phyloP scores from a whole-genome alignment of 2,329 filamentous ascomycete species.

The Fusarium sp. region DNA sequence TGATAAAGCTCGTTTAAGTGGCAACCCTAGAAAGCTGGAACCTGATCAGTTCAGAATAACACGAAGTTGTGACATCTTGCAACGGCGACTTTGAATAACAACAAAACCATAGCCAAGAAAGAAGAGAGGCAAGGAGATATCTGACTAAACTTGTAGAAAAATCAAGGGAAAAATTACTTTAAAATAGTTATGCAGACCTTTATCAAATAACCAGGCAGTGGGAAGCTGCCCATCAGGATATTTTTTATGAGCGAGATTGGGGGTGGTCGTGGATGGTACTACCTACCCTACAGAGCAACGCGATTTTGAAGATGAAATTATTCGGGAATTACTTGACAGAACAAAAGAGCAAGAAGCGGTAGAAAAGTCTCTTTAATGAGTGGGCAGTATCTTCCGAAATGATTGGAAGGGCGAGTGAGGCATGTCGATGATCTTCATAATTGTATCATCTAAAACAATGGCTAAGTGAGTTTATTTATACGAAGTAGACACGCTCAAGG shows the following conservation, averaged over 20 bases:
- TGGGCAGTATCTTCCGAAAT: not conserved
- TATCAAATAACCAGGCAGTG: not conserved
- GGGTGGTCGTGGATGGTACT: not conserved
- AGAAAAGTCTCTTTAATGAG: not conserved
- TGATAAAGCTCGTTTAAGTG: too few relatives aligned
- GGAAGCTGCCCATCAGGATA: not conserved
- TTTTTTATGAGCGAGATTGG: not conserved
- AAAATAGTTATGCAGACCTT: too few relatives aligned
- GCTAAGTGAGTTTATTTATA: too few relatives aligned
- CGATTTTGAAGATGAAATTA: not conserved
- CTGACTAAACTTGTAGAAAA: too few relatives aligned
- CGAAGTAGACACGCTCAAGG: not conserved
- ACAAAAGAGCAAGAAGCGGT: not conserved
- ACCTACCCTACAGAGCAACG: not conserved
- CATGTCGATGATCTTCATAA: not conserved
- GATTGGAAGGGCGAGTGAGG: not conserved
- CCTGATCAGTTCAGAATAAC: too few relatives aligned
- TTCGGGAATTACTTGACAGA: not conserved
- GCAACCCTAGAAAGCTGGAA: too few relatives aligned
- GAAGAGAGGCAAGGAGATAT: too few relatives aligned
- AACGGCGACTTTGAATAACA: too few relatives aligned
- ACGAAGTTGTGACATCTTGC: too few relatives aligned
- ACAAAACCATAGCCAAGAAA: too few relatives aligned
- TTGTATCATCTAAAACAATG: too few relatives aligned
- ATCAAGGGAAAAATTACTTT: too few relatives aligned